Base-by-base conservation (phyloP, 164 flowering plant species). In the Cinnamomum micranthum region DNA sequence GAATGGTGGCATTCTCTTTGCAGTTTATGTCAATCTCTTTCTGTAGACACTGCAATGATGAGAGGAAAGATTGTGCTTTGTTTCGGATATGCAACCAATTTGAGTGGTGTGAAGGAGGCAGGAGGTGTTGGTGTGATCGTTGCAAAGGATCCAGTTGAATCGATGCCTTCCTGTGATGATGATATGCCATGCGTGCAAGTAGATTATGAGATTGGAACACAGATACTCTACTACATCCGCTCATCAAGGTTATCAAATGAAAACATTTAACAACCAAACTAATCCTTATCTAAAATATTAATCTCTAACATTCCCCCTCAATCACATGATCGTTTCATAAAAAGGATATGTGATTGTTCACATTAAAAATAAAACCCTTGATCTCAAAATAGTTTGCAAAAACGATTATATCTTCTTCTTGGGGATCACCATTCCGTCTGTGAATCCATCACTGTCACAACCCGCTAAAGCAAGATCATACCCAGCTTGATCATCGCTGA, bases 1-100 rank as follows among this genome's bases (percentile, higher is more conserved):
- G 17, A 25, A 14, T 65, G 17, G 60, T 55, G 17, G 60, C 60
- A 55, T 11, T 41, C 11, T 50, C 27, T 13, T 28, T 60, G 74
- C 28, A 72, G 74, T 22, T 15, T 11, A 1, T 72, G 74, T 60
- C 12, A 20, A 6, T 35, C n/a, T 19, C 67, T 72, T 5, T 4
- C 15, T 70, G 71, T 73, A 63, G 65, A 75, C 55, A 52, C 65
- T 25, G 66, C 68, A 65, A 59, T 74, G 67, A 75, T 79, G 47
- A 52, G 74, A 14, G 80, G 83, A 58, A 81, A 77, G 11, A 60
- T 81, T 22, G 74, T 78, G 14, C 77, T 81, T 31, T 81, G 83
- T 47, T 81, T 77, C 41, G 65, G 76, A 25, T 23, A 7, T 12
- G n/a, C 50, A 41, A 11, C 27, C 2, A 74, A 73, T 19, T 60